Percentiles rank a stretch among this genome's conserved stretches.
phyloP scores from a whole-genome alignment of 176 grass and related monocot species.

The Phoenix roebelenii region DNA sequence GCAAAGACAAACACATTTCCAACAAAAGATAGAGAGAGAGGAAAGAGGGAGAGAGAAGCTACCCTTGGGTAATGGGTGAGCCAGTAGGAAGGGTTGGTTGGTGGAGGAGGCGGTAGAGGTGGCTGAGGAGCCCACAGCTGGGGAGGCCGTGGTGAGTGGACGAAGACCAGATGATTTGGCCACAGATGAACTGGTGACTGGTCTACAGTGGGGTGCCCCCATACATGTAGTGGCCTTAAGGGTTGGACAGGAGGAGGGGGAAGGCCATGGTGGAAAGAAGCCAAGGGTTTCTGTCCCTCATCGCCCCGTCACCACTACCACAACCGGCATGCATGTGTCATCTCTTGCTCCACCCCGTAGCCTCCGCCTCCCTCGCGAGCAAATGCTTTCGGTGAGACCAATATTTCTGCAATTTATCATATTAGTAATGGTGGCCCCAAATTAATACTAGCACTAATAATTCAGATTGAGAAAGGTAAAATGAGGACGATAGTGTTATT shows the following conservation, averaged over 20 bases:
- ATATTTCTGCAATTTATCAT: slow-evolving; percentile 49
- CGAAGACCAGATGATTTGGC: slow-evolving; percentile 36
- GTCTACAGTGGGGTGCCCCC: slow-evolving; percentile 53
- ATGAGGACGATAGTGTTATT: no score
- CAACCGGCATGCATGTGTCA: slow-evolving; percentile 34
- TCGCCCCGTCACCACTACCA: not conserved
- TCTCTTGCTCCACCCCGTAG: slow-evolving; percentile 59
- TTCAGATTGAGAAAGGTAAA: no score
- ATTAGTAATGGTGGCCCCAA: not conserved
- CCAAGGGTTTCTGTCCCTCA: slow-evolving; percentile 34
- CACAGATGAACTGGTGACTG: slow-evolving; percentile 37
- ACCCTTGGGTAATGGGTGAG: slow-evolving; percentile 55
- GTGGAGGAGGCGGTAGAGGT: not conserved
- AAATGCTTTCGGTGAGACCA: slow-evolving; percentile 84
- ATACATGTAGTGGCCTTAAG: slow-evolving; percentile 46
- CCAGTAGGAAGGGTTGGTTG: slow-evolving; percentile 47
- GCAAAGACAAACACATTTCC: no score
- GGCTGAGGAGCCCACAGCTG: slow-evolving; percentile 22
- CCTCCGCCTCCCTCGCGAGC: slow-evolving; percentile 68
- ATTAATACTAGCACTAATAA: no score
- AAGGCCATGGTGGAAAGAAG: slow-evolving; percentile 56
- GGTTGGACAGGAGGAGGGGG: slow-evolving; percentile 31
- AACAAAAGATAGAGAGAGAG: no score
- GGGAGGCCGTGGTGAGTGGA: not conserved
- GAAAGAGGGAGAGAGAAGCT: not conserved